A percentile compares a stretch with the other conserved stretches of the same genome.
phyloP scores from a whole-genome alignment of 2,329 filamentous ascomycete genomes.

The Aphanocladium album region DNA sequence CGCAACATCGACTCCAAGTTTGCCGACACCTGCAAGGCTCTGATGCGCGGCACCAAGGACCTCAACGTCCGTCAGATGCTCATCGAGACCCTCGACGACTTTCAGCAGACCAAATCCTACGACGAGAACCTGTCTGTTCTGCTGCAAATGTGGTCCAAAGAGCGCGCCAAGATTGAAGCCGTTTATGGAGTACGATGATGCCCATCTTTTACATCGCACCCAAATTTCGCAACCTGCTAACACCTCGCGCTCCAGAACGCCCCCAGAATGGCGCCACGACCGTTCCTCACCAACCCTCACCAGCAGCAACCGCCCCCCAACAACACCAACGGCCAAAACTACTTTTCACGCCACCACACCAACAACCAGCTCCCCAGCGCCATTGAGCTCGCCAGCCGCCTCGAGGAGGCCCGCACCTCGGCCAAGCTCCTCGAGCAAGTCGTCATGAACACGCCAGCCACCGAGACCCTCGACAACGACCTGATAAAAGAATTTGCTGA shows the following conservation, averaged over 20 bases:
- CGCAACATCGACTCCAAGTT: constrained; percentile 84
- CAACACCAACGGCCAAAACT: constrained; percentile 44
- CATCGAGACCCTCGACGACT: constrained; percentile 76
- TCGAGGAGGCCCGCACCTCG: constrained; percentile 87
- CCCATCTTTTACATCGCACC: no score
- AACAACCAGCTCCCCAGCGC: constrained; percentile 56
- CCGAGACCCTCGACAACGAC: constrained; percentile 76
- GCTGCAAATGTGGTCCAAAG: constrained; percentile 82
- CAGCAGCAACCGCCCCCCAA: constrained; percentile 9
- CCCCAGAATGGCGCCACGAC: constrained; percentile 1
- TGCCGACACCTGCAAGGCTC: constrained; percentile 65
- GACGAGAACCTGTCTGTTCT: constrained; percentile 70
- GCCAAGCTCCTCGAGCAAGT: constrained; percentile 91
- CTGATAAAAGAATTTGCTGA: constrained; percentile 88
- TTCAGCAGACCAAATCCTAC: constrained; percentile 65
- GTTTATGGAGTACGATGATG: constrained; percentile 46
- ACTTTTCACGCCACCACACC: constrained; percentile 50
- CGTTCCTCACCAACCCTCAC: not conserved
- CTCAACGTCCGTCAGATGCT: constrained; percentile 77
- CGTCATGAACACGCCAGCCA: constrained; percentile 74
- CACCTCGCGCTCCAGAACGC: not conserved
- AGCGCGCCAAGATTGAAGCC: constrained; percentile 63
- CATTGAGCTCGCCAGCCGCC: constrained; percentile 71
- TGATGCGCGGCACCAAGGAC: constrained; percentile 68
- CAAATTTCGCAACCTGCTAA: not conserved